Conservation (phyloP, 495 filamentous ascomycete species). For the Lophium mytilinum region DNA sequence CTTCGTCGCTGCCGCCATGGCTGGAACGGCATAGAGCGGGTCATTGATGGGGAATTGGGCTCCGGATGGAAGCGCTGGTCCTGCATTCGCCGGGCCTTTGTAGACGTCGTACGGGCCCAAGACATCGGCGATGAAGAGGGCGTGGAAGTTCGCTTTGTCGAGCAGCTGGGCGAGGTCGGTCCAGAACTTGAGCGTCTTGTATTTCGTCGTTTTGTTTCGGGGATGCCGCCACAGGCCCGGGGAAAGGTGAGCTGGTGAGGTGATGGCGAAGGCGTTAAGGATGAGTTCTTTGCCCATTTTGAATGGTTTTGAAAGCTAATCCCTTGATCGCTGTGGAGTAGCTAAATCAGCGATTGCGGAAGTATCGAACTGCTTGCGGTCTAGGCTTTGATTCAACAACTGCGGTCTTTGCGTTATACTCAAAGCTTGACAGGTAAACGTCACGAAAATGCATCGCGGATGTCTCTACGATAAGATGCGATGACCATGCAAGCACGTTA, state of each 20-base stretch:
- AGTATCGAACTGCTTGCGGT: too few species aligned
- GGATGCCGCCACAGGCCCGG: constrained; percentile 54
- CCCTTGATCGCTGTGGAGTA: too few species aligned
- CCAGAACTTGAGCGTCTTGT: constrained; percentile 46
- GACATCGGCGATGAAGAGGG: constrained; percentile 51
- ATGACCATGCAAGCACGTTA: too few species aligned
- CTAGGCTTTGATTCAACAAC: too few species aligned
- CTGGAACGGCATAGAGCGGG: constrained; percentile 17
- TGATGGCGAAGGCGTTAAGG: constrained; percentile 56
- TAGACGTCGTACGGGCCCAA: constrained; percentile 53
- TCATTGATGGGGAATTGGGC: constrained; percentile 57
- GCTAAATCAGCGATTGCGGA: too few species aligned
- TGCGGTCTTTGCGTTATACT: too few species aligned
- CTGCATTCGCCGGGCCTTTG: constrained; percentile 46
- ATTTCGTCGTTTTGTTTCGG: constrained; percentile 42
- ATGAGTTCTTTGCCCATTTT: constrained; percentile 42
- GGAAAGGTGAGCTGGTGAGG: constrained; percentile 50
- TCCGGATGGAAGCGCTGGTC: constrained; percentile 35
- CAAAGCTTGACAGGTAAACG: too few species aligned
- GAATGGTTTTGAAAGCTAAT: too few species aligned
- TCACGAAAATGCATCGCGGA: too few species aligned
- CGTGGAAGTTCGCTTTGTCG: constrained; percentile 49
- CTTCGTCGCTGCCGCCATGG: constrained; percentile 16
- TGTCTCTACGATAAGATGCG: too few species aligned
- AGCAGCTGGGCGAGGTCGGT: constrained; percentile 45